Conservation (phyloP, 805 yeast genomes). For the Cyberlindnera xishuangbannaensis region DNA sequence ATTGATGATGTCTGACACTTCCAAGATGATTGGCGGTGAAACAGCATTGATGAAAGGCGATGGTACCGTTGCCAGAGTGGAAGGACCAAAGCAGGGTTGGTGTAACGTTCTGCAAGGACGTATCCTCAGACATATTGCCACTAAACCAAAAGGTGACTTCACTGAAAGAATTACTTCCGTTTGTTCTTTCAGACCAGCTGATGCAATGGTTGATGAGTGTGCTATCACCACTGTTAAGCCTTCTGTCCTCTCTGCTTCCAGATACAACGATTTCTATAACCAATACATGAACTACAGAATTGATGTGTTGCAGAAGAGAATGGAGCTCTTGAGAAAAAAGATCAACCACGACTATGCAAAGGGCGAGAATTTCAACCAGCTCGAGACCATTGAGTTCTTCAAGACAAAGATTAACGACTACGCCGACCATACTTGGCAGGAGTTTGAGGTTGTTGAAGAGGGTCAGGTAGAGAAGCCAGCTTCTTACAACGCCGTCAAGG, state of each 20-base stretch:
- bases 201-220: constrained; percentile 33
- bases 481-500: constrained; percentile 21
- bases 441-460: constrained; percentile 30
- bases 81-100: constrained; percentile 43
- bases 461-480: constrained; percentile 23
- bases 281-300: constrained; percentile 36
- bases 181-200: constrained; percentile 37
- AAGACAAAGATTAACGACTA: constrained; percentile 24
- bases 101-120: constrained; percentile 46
- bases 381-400: constrained; percentile 28
- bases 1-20: constrained; percentile 54
- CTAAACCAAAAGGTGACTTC: constrained; percentile 34
- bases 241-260: constrained; percentile 30
- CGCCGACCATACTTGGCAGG: constrained; percentile 29
- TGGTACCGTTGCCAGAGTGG: constrained; percentile 21
- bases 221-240: constrained; percentile 38
- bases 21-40: constrained; percentile 56
- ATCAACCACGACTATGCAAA: constrained; percentile 19
- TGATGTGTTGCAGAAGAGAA: constrained; percentile 30
- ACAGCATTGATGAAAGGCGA: constrained; percentile 39
- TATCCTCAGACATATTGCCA: constrained; percentile 40
- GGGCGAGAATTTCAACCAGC: constrained; percentile 33
- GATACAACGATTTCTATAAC: constrained; percentile 34
- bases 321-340: constrained; percentile 23
- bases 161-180: constrained; percentile 39